Percentiles rank a stretch among this genome's conserved stretches.
These are phyloP conservation scores for Naganishia vaughanmartiniae DNA, from an alignment of 768 basidiomycete species.

Conservation along the genomic window DNA sequence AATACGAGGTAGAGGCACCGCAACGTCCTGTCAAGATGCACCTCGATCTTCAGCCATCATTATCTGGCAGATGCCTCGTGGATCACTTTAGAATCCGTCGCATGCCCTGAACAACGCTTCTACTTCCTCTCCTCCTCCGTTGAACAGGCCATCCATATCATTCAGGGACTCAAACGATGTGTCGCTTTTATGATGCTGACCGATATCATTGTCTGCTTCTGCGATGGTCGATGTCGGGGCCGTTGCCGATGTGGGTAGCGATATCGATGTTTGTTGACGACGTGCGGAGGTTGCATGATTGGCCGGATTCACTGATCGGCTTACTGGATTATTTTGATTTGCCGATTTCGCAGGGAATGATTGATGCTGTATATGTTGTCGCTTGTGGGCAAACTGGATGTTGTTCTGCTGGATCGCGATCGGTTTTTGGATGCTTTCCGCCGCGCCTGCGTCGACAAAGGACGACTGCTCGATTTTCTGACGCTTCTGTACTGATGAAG, in stretches of 20 bases:
- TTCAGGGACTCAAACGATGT: constrained; percentile 18
- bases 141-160: constrained; percentile 30
- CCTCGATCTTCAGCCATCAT: background rate
- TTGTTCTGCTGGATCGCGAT: background rate
- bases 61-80: background rate
- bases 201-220: constrained; percentile 2
- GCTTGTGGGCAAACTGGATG: background rate
- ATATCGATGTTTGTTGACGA: background rate
- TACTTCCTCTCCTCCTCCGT: constrained; percentile 26
- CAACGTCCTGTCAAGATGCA: background rate
- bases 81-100: constrained; percentile 13
- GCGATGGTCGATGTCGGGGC: background rate
- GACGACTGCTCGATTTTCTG: background rate
- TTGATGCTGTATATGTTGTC: background rate
- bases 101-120: constrained; percentile 26
- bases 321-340: background rate
- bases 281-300: background rate
- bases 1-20: too few relatives aligned
- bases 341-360: background rate
- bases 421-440: background rate
- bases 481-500: background rate
- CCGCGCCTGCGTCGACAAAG: background rate
- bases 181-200: constrained; percentile 16
- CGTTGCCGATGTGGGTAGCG: background rate
- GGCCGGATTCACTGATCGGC: background rate